These are phyloP conservation scores for Colletotrichum filicis DNA, from an alignment of 2,329 filamentous ascomycete genomes.

Conservation along the genomic window DNA sequence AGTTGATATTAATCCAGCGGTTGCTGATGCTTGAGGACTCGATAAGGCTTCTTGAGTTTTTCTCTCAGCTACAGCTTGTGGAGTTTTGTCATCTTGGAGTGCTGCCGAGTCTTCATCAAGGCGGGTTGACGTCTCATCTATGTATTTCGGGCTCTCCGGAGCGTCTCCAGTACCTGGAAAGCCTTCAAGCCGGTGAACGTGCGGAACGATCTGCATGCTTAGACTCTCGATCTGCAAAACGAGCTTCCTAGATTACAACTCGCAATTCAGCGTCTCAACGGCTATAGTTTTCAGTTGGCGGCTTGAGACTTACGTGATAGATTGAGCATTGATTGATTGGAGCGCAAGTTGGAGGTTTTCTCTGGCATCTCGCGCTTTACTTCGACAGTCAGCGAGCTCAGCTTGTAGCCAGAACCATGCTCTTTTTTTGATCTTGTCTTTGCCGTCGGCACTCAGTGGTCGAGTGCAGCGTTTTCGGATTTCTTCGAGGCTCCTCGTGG, in stretches of 20 bases:
- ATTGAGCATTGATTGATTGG: neutral
- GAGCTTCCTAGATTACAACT: neutral
- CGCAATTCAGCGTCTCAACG: neutral
- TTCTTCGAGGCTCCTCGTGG: neutral
- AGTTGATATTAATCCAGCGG: neutral
- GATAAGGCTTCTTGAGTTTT: accelerated
- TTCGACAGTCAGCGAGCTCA: neutral
- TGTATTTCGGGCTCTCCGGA: too few species aligned
- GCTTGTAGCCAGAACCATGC: conserved; percentile 8
- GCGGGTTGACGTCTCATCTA: too few species aligned
- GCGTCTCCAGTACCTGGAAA: neutral
- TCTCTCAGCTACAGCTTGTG: accelerated
- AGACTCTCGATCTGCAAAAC: neutral
- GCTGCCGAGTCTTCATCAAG: neutral
- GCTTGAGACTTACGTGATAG: neutral
- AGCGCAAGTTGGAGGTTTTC: neutral
- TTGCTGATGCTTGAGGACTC: accelerated
- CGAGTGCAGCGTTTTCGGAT: neutral
- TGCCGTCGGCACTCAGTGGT: neutral
- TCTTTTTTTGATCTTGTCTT: neutral
- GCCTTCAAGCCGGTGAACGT: too few species aligned
- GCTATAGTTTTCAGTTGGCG: accelerated
- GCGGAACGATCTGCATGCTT: neutral
- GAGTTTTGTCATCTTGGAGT: neutral
- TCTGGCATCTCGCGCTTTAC: neutral